Base-by-base conservation (phyloP, 176 grass and related monocot species). In the Ananas comosus region DNA sequence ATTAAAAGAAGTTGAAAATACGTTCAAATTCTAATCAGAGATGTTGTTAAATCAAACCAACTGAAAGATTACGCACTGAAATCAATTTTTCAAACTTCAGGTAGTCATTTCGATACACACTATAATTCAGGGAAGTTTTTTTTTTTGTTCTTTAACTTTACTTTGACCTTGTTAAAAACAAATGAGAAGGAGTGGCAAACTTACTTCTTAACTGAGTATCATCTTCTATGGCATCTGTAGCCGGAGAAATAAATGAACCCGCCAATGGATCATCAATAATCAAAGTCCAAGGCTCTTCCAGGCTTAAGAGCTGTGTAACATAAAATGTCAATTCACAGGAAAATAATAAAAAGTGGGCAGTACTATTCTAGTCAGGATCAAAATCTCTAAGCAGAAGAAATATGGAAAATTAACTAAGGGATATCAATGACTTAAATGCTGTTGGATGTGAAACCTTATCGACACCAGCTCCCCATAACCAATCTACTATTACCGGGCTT, bases 221-320 rank as follows among this genome's bases (percentile, higher is more conserved):
- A 71, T 92, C 84, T 76, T 92, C 86, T 64, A 90, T 61, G 3
- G 66, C 71, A 74, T 92, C 93, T 1, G 84, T 86, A 67, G 74
- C 77, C 65, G 89, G 84, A 73, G 93, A 91, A 72, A 97, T 65
- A 80, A 92, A 92, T 4, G 86, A 97, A 78, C 78, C 84, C 1
- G 92, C 85, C 68, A 96, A 84, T 77, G 79, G 86, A 76, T 97
- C 93, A 80, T 97, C 89, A 73, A 97, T 65, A 51, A 97, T 92
- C 52, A 92, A 58, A 66, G 83, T 91, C 92, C 92, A 96, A 13
- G 84, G 77, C 29, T 97, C 84, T 78, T 90, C 74, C 65, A 97
- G 76, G 83, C 72, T 85, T 49, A 92, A 25, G 83, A 97, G 80
- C 93, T 97, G 77, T 51, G 59, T 70, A 75, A 84, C 9, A 68